Percentiles rank a stretch among this genome's conserved stretches.
Evolutionary conservation across 1,284 basidiomycete species (phyloP).

Genomic region (Boletus smithii): DNA sequence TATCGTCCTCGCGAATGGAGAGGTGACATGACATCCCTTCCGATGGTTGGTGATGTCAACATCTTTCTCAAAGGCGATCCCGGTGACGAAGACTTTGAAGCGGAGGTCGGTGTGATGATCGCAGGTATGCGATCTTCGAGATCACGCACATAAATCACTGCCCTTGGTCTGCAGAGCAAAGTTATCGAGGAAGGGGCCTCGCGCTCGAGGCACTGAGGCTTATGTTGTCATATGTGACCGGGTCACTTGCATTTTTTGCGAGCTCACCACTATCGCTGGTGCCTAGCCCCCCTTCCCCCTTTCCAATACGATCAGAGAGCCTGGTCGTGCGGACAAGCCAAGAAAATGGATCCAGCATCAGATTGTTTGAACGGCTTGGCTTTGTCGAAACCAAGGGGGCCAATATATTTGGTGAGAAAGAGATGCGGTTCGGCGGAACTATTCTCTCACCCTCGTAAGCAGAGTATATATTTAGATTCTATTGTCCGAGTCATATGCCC

Average conservation of each 20-base stretch:
- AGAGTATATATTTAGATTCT: constrained; percentile 1
- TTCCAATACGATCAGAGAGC: constrained; percentile 37
- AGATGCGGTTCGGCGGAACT: constrained; percentile 42
- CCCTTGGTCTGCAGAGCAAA: constrained; percentile 44
- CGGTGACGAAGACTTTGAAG: constrained; percentile 47
- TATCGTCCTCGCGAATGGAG: constrained; percentile 65
- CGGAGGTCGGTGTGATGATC: constrained; percentile 82
- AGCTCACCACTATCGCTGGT: background rate
- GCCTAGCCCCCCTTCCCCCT: constrained; percentile 24
- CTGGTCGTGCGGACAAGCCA: constrained; percentile 57
- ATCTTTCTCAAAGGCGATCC: constrained; percentile 71
- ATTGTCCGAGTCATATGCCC: constrained; percentile 21
- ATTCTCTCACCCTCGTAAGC: background rate
- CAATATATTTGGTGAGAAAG: constrained; percentile 50
- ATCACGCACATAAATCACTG: background rate
- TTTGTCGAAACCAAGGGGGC: constrained; percentile 44
- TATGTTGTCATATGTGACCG: constrained; percentile 62
- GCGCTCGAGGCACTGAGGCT: constrained; percentile 65
- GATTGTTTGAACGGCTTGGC: constrained; percentile 47
- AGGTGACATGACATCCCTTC: constrained; percentile 43
- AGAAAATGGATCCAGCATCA: constrained; percentile 48
- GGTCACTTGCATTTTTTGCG: constrained; percentile 12
- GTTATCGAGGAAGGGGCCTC: constrained; percentile 62
- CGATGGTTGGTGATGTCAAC: constrained; percentile 93
- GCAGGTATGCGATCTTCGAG: constrained; percentile 47